Evolutionary conservation across 768 basidiomycete species (phyloP).

Genomic region (Boletus fagicola): DNA sequence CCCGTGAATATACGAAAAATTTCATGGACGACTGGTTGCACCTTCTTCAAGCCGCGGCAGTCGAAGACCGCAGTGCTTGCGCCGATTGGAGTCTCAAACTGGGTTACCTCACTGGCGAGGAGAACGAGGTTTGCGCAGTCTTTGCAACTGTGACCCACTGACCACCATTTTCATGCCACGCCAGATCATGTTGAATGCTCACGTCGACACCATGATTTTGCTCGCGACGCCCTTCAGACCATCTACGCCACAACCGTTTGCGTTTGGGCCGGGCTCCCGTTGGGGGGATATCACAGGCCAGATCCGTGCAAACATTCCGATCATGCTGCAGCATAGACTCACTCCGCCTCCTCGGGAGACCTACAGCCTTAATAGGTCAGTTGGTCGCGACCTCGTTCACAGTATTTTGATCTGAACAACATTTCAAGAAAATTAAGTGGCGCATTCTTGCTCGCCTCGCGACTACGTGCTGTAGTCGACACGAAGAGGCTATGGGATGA

Average conservation of each 20-base stretch:
- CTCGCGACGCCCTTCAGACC: constrained; percentile 83
- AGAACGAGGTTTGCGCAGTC: constrained; percentile 59
- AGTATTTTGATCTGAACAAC: not conserved
- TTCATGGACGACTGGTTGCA: constrained; percentile 89
- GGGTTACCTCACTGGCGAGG: constrained; percentile 88
- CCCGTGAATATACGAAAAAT: constrained; percentile 74
- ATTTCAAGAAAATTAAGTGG: constrained; percentile 70
- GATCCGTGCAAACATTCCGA: constrained; percentile 79
- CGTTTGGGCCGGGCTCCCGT: constrained; percentile 64
- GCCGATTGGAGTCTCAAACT: constrained; percentile 72
- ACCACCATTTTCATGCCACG: not conserved
- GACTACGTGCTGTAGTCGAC: constrained; percentile 71
- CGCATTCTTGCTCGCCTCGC: constrained; percentile 73
- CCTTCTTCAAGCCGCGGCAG: constrained; percentile 79
- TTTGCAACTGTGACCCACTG: not conserved
- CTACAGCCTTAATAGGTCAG: constrained; percentile 86
- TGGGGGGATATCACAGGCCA: constrained; percentile 74
- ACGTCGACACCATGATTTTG: constrained; percentile 77
- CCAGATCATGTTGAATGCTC: constrained; percentile 80
- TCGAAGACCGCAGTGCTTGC: constrained; percentile 65
- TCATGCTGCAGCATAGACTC: constrained; percentile 85
- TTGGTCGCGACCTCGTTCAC: constrained; percentile 10
- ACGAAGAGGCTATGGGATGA: constrained; percentile 75
- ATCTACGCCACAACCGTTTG: constrained; percentile 64
- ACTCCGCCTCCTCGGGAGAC: constrained; percentile 95